phyloP scores from a whole-genome alignment of 495 filamentous ascomycete genomes.

The Penicillium paxilli region DNA sequence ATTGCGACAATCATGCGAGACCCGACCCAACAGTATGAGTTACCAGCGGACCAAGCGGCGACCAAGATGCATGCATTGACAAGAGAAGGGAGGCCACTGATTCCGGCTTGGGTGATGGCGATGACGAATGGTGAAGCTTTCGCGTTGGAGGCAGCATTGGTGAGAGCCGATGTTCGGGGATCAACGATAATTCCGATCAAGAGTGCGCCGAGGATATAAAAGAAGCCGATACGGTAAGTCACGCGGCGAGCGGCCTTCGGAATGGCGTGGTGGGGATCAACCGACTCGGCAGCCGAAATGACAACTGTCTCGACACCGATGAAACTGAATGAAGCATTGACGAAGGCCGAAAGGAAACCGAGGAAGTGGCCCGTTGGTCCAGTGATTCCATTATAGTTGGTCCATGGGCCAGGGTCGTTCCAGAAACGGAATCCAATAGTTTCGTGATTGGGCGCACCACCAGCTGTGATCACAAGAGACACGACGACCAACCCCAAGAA shows the following conservation, averaged over 20 bases:
- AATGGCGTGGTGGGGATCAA: constrained; percentile 74
- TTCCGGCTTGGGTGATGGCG: constrained; percentile 58
- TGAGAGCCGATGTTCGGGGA: constrained; percentile 49
- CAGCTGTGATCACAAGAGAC: constrained; percentile 67
- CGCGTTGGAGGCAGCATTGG: constrained; percentile 47
- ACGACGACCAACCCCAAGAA: constrained; percentile 68
- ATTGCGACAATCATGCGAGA: constrained; percentile 40
- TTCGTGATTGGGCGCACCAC: constrained; percentile 61
- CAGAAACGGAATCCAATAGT: constrained; percentile 72
- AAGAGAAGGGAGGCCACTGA: constrained; percentile 68
- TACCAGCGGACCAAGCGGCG: constrained; percentile 67
- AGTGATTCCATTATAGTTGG: constrained; percentile 32
- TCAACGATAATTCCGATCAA: constrained; percentile 54
- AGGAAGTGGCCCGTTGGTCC: constrained; percentile 43
- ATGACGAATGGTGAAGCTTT: constrained; percentile 58
- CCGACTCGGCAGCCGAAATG: constrained; percentile 79
- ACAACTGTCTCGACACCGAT: constrained; percentile 69
- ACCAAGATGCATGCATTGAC: constrained; percentile 76
- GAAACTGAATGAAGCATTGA: constrained; percentile 53
- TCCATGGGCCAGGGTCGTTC: constrained; percentile 49
- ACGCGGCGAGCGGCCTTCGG: constrained; percentile 80
- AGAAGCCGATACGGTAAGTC: constrained; percentile 83
- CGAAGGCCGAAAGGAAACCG: constrained; percentile 45
- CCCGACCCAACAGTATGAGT: constrained; percentile 47
- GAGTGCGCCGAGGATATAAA: constrained; percentile 65